Evolutionary conservation across 164 flowering plant genomes (phyloP), one percentile per base, ranked within the genome.

Genomic region (Aristolochia fimbriata): DNA sequence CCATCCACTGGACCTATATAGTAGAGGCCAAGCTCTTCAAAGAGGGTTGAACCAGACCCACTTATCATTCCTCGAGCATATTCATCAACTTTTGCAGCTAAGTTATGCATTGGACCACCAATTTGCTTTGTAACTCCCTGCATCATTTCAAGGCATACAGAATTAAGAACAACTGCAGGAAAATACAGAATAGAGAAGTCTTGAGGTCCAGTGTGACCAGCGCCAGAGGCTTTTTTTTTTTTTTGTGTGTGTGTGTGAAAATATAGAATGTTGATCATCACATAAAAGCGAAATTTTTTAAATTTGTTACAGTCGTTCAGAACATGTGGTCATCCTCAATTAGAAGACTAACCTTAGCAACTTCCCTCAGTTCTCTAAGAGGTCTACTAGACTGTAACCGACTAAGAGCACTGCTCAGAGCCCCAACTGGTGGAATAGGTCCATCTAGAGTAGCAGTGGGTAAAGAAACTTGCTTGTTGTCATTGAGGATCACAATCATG

Each of bases 1-100:
- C 98, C 97, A 68, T 93, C 97, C 21, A 93, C 98, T 7, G 98
- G 98, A 60, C 98, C 98, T 52, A 93, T 93, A 63, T 92, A 92
- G 64, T 92, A 92, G 51, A 92, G 88, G 24, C 96, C 98, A 41
- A 92, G 94, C 78, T 92, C 98, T 76, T 89, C 97, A 66, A 93
- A 93, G 12, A 93, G 72, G 16, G 94, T 78, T 48, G 98, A 89
- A 56, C 92, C 91, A 22, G 97, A 82, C 17, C 94, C 97, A 74
- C 98, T 84, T 68, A 93, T 93, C 92, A 93, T 81, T 16, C 98
- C 98, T 66, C 98, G 93, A 51, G 98, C 92, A 68, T 89, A 92
- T 60, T 88, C 98, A 68, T 91, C 98, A 15, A 91, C 97, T 71
- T 93, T 93, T 51, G 98, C 87, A 25, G 98, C 98, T 53, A 86